These are phyloP conservation scores for Suhomyces choctaworum DNA, from an alignment of 1,139 yeast species.

Conservation along the genomic window DNA sequence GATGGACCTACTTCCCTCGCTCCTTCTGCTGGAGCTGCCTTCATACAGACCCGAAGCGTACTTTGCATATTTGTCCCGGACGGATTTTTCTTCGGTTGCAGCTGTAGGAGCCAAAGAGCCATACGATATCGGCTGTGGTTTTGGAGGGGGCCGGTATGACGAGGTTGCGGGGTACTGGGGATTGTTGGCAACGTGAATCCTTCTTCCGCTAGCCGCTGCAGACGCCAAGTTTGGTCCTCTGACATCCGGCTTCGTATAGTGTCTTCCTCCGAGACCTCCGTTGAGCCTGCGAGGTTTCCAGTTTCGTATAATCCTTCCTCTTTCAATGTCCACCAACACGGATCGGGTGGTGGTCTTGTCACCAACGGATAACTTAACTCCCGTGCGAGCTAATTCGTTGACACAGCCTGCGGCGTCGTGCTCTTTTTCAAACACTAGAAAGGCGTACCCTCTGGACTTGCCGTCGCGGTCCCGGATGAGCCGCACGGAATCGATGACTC, in stretches of 20 bases:
- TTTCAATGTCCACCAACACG: constrained; percentile 76
- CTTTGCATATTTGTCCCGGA: constrained; percentile 37
- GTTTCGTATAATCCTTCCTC: constrained; percentile 71
- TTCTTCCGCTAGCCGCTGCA: constrained; percentile 51
- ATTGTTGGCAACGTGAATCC: constrained; percentile 24
- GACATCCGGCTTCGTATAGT: constrained; percentile 40
- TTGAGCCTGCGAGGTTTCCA: constrained; percentile 81
- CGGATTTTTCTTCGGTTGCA: constrained; percentile 18
- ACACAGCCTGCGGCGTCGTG: constrained; percentile 59
- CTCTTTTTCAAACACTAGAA: constrained; percentile 67
- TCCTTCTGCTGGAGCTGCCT: constrained; percentile 3
- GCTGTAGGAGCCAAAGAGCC: background rate
- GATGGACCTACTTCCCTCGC: constrained; percentile 22
- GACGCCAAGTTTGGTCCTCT: constrained; percentile 49
- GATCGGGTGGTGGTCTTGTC: constrained; percentile 20
- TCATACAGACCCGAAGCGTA: constrained; percentile 19
- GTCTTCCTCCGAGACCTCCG: constrained; percentile 68
- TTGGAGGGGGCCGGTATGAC: constrained; percentile 4
- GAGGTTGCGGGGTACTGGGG: constrained; percentile 10
- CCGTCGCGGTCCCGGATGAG: constrained; percentile 61
- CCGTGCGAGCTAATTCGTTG: constrained; percentile 57
- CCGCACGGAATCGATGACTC: constrained; percentile 67
- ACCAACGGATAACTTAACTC: constrained; percentile 31
- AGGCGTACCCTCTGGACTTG: constrained; percentile 80
- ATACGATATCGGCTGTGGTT: constrained; percentile 1